Evolutionary conservation across 2,329 filamentous ascomycete species (phyloP), one percentile per base, ranked within the genome.

Genomic region (Tetracladium maxilliforme): DNA sequence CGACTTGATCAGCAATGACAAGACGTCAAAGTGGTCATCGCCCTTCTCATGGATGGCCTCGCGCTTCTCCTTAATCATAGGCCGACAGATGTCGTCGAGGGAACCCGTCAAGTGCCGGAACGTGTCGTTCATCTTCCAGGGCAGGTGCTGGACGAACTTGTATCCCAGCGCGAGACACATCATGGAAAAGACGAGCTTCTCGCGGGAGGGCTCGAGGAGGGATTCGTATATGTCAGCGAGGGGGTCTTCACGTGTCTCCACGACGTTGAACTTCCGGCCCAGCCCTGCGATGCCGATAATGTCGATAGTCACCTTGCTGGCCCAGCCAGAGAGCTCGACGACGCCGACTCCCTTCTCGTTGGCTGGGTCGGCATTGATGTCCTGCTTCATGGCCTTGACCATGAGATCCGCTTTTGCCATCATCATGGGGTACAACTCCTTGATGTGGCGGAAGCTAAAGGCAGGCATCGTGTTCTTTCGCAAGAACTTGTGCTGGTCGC

Each of bases 351-450:
- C 30, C n/a, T 52, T 45, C 4, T 45, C 30, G 3, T 42, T 36
- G 1, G 36, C 30, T 36, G 31, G 42, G 15, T n/a, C n/a, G 16
- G 24, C 42, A 9, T 41, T 31, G 5, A 57, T 36, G 6, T 59
- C 49, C 4, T 48, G 54, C 33, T 68, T 56, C 2, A 59, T 38
- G 1, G 61, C 58, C 34, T 31, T 30, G 0, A 37, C 35, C 11
- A 51, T 32, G 2, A 36, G 28, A 10, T 40, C 35, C 0, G 43
- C 44, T 29, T 78, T 81, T 1, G 45, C 40, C 73, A 74, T 81
- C 47, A 82, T 80, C 27, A 72, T 57, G 0, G 72, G 71, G 31
- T 80, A 79, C 2, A 82, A 45, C 21, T 77, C 59, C 33, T 77
- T 80, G 42, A 81, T 63, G 33, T 78, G 70, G 4, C 74, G 62